Base-by-base conservation (phyloP, 2,329 filamentous ascomycete genomes). In the Coniochaeta sp. region DNA sequence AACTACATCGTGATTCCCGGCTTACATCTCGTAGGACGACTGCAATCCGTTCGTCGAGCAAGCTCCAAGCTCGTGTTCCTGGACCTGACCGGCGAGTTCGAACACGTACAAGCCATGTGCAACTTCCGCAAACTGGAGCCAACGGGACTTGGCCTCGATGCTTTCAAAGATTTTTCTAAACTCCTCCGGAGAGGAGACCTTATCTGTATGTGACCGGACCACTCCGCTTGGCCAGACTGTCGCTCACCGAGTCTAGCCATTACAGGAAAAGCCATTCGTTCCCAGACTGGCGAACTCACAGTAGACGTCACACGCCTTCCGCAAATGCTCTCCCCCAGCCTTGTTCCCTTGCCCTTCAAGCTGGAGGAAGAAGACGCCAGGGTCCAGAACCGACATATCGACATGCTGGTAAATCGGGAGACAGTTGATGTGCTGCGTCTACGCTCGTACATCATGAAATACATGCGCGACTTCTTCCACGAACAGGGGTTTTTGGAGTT, bases 41-140 rank as follows among this genome's bases (percentile, higher is more conserved):
- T 96, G 64, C 80, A 82, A 68, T 86, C 87, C 55, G 83, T 89
- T 70, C 89, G 91, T 63, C 79, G 84, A 55, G 82, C 86, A 59
- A 88, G 93, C 65, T 87, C 85, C 66, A 91, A 89, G 74, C 85
- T 99, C 66, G 79, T 91, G 64, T 99, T 99, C 73, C 73, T 97
- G 65, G 89, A 95, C 74, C 77, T 98, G 57, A 79, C 86, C 65
- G 86, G 91, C 71, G 86, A 91, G 70, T 88, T 87, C 60, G 76
- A 85, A 65, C 84, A 81, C 64, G 74, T 96, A 36, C 95, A 99
- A 75, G 81, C 88, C 62, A 86, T 96, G 77, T 82, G 89, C 72
- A 89, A 90, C 73, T 80, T 87, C 66, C 79, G 80, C 61, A 82
- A 79, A 62, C 64, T 79, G 68, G 61, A 65, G 50, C 30, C 44